These are phyloP conservation scores for Hibiscus mutabilis DNA, from an alignment of 345 rosid genomes.

Conservation along the genomic window DNA sequence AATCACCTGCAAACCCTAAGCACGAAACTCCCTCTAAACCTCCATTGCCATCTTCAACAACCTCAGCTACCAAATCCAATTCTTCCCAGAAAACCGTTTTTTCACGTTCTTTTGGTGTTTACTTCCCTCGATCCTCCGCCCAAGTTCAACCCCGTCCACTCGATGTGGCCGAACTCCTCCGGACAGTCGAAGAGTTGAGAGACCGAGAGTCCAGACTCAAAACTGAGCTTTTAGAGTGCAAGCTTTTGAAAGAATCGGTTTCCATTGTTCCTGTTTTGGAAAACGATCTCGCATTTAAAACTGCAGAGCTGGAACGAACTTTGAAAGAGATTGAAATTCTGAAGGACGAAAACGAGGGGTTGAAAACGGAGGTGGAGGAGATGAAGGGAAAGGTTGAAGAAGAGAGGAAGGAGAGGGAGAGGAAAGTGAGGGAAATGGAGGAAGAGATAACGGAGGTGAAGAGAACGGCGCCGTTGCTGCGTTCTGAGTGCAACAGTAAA, in stretches of 20 bases:
- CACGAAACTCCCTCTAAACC: no score
- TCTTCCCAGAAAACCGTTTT: constrained; percentile 40
- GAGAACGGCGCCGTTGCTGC: constrained; percentile 28
- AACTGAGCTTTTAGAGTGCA: constrained; percentile 69
- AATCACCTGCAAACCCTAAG: constrained; percentile 47
- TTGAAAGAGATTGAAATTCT: constrained; percentile 31
- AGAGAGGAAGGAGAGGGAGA: constrained; percentile 28
- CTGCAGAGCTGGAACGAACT: constrained; percentile 30
- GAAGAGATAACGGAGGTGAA: constrained; percentile 23
- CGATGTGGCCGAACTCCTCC: constrained; percentile 63
- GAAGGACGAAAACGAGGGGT: constrained; percentile 40
- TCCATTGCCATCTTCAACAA: constrained; percentile 35
- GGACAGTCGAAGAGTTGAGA: constrained; percentile 66
- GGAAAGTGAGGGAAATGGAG: constrained; percentile 39
- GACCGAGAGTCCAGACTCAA: constrained; percentile 60
- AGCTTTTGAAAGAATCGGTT: constrained; percentile 63
- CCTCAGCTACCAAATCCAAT: constrained; percentile 23
- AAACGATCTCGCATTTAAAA: constrained; percentile 36
- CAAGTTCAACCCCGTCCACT: constrained; percentile 93
- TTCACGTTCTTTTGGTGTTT: constrained; percentile 70
- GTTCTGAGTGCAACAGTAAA: constrained; percentile 8
- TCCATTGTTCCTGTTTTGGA: constrained; percentile 73
- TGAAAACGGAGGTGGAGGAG: constrained; percentile 30
- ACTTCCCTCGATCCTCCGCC: constrained; percentile 94
- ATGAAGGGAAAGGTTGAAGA: constrained; percentile 20